Conservation (phyloP, 306 rosid species). For the Lagenaria siceraria region DNA sequence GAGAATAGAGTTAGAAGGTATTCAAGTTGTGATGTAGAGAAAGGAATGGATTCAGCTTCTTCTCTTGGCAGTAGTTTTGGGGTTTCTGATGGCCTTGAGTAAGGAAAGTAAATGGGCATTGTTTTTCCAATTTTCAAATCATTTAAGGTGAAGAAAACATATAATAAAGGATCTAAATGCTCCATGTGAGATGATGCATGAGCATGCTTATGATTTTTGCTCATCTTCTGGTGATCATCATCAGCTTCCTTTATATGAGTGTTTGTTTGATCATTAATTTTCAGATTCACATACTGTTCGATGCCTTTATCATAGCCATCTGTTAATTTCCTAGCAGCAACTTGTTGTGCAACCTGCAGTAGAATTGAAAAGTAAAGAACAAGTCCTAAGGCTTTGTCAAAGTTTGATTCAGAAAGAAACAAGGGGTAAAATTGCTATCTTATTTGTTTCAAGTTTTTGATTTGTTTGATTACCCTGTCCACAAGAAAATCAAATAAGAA, state of each 20-base stretch:
- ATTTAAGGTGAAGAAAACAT: constrained; percentile 47
- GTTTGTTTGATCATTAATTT: background rate
- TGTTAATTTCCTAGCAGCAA: background rate
- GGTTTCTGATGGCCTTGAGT: constrained; percentile 26
- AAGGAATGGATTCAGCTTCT: constrained; percentile 53
- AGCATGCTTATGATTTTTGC: background rate
- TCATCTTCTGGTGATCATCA: constrained; percentile 2
- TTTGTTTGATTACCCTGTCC: background rate
- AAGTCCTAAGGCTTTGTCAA: background rate
- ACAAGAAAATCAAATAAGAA: background rate
- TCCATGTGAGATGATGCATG: constrained; percentile 21
- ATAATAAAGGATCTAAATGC: constrained; percentile 30
- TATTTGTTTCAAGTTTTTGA: background rate
- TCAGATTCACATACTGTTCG: background rate
- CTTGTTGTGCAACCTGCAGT: constrained; percentile 3
- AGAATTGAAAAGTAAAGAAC: background rate
- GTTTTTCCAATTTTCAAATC: constrained; percentile 38
- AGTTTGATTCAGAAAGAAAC: background rate
- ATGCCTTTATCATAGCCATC: background rate
- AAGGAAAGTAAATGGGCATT: constrained; percentile 43
- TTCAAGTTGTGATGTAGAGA: constrained; percentile 30
- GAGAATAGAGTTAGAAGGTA: constrained; percentile 42
- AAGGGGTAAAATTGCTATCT: background rate
- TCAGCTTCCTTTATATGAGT: background rate
- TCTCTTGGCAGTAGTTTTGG: constrained; percentile 46